Percentiles rank a stretch among this genome's conserved stretches.
Evolutionary conservation across 345 rosid genomes (phyloP).

Genomic region (Ricinus communis): DNA sequence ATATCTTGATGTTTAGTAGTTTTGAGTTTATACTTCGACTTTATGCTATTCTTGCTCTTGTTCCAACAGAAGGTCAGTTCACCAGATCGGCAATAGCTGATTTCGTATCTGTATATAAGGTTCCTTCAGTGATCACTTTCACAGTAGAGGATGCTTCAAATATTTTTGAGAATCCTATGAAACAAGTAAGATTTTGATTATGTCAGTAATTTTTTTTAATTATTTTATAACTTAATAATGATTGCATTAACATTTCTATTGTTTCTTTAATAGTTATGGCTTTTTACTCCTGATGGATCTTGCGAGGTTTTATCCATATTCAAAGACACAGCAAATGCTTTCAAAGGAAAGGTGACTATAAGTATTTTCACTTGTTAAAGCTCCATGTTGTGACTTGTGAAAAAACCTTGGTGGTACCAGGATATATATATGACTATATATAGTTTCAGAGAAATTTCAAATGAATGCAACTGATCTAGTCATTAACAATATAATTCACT

Average conservation of each 20-base stretch:
- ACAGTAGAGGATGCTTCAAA: neutral
- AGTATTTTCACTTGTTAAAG: neutral
- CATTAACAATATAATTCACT: too few species aligned
- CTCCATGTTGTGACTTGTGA: too few species aligned
- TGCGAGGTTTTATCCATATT: constrained; percentile 11
- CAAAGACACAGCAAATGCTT: constrained; percentile 19
- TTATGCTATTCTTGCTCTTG: neutral
- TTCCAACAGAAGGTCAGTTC: constrained; percentile 17
- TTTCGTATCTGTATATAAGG: constrained; percentile 13
- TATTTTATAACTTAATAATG: neutral
- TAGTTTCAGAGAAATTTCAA: too few species aligned
- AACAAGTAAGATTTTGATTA: constrained; percentile 6
- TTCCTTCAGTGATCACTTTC: constrained; percentile 15
- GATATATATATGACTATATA: too few species aligned
- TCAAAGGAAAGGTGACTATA: constrained; percentile 25
- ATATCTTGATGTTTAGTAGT: neutral
- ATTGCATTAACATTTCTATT: neutral
- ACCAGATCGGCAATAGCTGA: constrained; percentile 13
- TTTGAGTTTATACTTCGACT: neutral
- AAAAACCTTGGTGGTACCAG: too few species aligned
- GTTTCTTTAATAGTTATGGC: constrained; percentile 23
- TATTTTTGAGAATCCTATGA: constrained; percentile 16
- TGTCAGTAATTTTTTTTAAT: neutral
- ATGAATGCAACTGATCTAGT: too few species aligned
- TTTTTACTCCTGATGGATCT: constrained; percentile 19